Base-by-base conservation (phyloP, 2,329 filamentous ascomycete genomes). In the Hypoxylon sp. region DNA sequence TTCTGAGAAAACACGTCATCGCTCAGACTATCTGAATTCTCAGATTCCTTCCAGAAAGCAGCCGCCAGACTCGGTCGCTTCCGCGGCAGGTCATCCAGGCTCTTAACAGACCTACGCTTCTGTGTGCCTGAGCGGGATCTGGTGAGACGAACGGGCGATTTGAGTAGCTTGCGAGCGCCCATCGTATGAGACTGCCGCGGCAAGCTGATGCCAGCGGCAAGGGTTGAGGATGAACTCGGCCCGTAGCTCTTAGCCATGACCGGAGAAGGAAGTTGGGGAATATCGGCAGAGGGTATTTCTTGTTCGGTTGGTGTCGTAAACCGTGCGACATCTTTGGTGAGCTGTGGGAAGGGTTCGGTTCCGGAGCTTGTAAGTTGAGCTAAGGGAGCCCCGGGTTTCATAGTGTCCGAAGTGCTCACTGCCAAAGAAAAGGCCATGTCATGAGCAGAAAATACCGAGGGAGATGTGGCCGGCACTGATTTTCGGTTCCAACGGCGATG, bases 361-460 rank as follows among this genome's bases (percentile, higher is more conserved):
- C 75, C 77, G 2, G 85, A 85, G 59, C 80, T 80, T n/a, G 87
- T 85, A 46, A 91, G 82, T 71, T 87, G 86, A 2, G 89, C 88
- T 60, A 92, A 74, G 8, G 88, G 87, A 2, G 88, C 89, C 58
- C 87, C 81, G 0, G 85, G 86, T 71, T 90, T 86, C 89, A 92
- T 91, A 1, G 85, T 85, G 46, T 90, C 87, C 1, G 89, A 85
- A 0, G 89, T 91, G 79, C 87, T 89, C 31, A 90, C 80, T 1
- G 85, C 83, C 57, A 92, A 81, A 10, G 89, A 91, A 74, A 91
- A 80, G 46, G 85, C 83, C 84, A 92, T 89, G 68, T 91, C 89
- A 44, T 86, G 84, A 10, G 85, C 86, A 1, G 84, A 87, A 75
- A 91, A 91, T 10, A 86, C 79, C 1, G 84, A 84, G 3, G 81